These are phyloP conservation scores for Trichoderma atroviride DNA, from an alignment of 2,329 filamentous ascomycete species.

Conservation along the genomic window DNA sequence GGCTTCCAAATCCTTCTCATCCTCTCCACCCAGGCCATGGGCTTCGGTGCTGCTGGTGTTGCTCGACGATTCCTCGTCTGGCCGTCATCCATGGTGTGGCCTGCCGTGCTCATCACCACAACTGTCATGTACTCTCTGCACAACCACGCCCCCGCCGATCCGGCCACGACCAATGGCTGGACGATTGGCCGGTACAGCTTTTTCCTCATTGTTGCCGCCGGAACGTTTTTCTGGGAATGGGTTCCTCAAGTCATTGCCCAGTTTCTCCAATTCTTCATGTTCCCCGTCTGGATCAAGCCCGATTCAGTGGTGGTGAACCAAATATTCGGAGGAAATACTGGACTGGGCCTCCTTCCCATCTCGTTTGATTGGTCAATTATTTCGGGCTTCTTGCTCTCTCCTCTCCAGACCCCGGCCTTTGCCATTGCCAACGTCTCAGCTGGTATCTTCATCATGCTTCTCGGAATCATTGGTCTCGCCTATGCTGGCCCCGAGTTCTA, in stretches of 20 bases:
- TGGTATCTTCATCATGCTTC: constrained; percentile 52
- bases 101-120: constrained; percentile 61
- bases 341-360: constrained; percentile 63
- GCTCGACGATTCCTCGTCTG: constrained; percentile 61
- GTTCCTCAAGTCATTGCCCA: constrained; percentile 62
- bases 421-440: constrained; percentile 62
- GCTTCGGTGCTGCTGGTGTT: constrained; percentile 65
- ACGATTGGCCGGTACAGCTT: constrained; percentile 59
- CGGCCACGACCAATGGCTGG: constrained; percentile 59
- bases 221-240: constrained; percentile 60
- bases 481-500: constrained; percentile 55
- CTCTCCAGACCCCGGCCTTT: constrained; percentile 62
- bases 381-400: constrained; percentile 58
- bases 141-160: constrained; percentile 58
- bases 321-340: constrained; percentile 64
- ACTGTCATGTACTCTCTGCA: constrained; percentile 67
- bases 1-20: constrained; percentile 62
- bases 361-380: constrained; percentile 69
- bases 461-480: constrained; percentile 56
- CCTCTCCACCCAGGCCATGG: constrained; percentile 64
- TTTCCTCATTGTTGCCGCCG: constrained; percentile 56
- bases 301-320: constrained; percentile 64
- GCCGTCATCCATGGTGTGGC: constrained; percentile 68
- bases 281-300: constrained; percentile 64
- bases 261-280: constrained; percentile 62